A percentile compares a stretch with the other conserved stretches of the same genome.
Evolutionary conservation across 805 yeast species (phyloP).

Genomic region (Spathaspora gorwiae): DNA sequence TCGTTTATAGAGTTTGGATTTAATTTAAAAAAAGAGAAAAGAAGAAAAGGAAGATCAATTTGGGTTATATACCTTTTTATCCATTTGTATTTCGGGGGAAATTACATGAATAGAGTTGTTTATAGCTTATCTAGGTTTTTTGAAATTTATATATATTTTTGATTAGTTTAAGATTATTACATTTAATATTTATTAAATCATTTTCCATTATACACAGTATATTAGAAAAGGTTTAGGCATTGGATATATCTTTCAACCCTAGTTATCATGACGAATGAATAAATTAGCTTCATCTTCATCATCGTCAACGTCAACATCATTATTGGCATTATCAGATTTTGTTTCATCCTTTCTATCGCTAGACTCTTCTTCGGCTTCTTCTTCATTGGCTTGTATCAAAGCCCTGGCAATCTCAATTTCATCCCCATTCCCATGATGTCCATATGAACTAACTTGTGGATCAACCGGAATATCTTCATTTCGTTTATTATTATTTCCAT

Average conservation of each 20-base stretch:
- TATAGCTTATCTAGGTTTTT: no score
- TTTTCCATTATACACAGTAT: no score
- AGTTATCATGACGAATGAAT: background rate
- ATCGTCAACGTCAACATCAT: background rate
- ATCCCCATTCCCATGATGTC: conserved; percentile 33
- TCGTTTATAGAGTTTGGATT: background rate
- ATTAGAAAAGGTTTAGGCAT: no score
- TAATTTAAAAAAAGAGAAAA: no score
- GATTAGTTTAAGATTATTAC: no score
- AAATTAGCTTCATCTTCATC: background rate
- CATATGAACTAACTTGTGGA: conserved; percentile 53
- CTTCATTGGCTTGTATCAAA: conserved; percentile 54
- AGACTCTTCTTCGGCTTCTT: conserved; percentile 5
- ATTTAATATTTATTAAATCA: no score
- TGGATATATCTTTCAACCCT: no score
- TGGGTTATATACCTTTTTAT: background rate
- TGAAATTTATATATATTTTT: background rate
- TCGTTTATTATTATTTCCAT: conserved; percentile 2
- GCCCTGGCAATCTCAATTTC: conserved; percentile 67
- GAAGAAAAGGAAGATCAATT: background rate
- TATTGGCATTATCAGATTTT: background rate
- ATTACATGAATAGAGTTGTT: background rate
- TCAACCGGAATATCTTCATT: conserved; percentile 44
- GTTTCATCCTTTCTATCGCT: background rate
- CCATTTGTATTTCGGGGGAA: background rate